Conservation (phyloP, 2,329 filamentous ascomycete species). For the Madurella fahalii region DNA sequence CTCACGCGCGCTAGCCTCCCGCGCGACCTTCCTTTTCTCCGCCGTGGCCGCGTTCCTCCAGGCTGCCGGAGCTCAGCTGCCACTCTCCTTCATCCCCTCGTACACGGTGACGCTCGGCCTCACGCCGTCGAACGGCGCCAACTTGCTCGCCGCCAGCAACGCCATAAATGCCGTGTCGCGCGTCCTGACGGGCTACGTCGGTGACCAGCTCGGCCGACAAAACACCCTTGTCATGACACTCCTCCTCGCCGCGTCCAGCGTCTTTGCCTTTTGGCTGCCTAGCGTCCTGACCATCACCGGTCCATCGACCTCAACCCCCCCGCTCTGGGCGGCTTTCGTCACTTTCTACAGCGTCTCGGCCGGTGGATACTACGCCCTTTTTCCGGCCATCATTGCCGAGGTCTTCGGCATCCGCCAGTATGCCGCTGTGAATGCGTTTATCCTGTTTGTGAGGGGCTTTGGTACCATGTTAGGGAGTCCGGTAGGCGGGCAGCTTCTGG, state of each 20-base stretch:
- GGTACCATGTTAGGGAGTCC: constrained; percentile 43
- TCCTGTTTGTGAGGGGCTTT: constrained; percentile 41
- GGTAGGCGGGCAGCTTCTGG: constrained; percentile 40
- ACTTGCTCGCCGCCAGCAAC: constrained; percentile 42
- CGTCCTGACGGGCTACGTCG: constrained; percentile 41
- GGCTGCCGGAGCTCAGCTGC: constrained; percentile 43
- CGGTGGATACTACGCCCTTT: constrained; percentile 44
- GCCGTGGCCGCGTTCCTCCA: constrained; percentile 40
- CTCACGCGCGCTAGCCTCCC: constrained; percentile 34
- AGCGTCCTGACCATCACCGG: constrained; percentile 25
- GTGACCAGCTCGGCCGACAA: constrained; percentile 44
- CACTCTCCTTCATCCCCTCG: constrained; percentile 45
- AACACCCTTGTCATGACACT: constrained; percentile 43
- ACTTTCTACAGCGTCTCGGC: constrained; percentile 40
- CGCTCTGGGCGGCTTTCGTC: constrained; percentile 40
- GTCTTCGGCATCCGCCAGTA: constrained; percentile 46
- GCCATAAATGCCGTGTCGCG: constrained; percentile 43
- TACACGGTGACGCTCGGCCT: constrained; percentile 44
- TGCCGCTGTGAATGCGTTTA: constrained; percentile 44
- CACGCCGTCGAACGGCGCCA: constrained; percentile 38
- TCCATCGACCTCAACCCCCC: constrained; percentile 4
- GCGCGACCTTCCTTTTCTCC: constrained; percentile 40
- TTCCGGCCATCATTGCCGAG: constrained; percentile 44
- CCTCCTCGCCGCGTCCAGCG: constrained; percentile 34
- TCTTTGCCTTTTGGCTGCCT: constrained; percentile 37